These are phyloP conservation scores for Sordariomycetes sp. DNA, from an alignment of 2,329 filamentous ascomycete species.

Conservation along the genomic window DNA sequence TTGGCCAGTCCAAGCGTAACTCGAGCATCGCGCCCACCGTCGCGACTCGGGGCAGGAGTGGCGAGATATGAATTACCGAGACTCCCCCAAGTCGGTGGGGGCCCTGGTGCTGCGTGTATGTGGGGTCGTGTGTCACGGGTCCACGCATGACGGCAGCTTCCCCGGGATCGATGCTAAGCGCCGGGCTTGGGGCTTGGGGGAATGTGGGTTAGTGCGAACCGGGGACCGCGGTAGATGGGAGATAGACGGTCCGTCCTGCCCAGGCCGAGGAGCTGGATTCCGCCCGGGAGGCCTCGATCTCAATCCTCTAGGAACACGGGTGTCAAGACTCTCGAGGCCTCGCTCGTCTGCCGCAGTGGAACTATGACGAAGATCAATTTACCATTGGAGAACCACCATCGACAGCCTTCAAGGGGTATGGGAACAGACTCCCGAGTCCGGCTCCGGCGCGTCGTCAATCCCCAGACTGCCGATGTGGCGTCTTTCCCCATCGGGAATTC, in stretches of 20 bases:
- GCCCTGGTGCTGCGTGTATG: not conserved
- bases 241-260: not conserved
- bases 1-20: not conserved
- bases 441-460: not conserved
- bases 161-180: not conserved
- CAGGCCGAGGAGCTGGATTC: not conserved
- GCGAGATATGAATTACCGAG: not conserved
- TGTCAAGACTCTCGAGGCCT: too few relatives aligned
- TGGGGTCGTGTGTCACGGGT: not conserved
- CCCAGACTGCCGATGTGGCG: constrained; percentile 1
- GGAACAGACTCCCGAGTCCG: not conserved
- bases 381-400: not conserved
- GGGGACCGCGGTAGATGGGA: not conserved
- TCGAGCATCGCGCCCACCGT: not conserved
- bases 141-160: not conserved
- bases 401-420: not conserved
- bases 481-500: not conserved
- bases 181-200: not conserved
- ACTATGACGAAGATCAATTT: too few relatives aligned
- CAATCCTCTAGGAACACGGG: too few relatives aligned
- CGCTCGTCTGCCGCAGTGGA: too few relatives aligned
- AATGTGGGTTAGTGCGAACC: not conserved
- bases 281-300: not conserved
- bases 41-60: not conserved
- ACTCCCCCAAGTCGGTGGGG: not conserved